These are phyloP conservation scores for Candolleomyces efflorescens DNA, from an alignment of 768 basidiomycete species.

Conservation along the genomic window DNA sequence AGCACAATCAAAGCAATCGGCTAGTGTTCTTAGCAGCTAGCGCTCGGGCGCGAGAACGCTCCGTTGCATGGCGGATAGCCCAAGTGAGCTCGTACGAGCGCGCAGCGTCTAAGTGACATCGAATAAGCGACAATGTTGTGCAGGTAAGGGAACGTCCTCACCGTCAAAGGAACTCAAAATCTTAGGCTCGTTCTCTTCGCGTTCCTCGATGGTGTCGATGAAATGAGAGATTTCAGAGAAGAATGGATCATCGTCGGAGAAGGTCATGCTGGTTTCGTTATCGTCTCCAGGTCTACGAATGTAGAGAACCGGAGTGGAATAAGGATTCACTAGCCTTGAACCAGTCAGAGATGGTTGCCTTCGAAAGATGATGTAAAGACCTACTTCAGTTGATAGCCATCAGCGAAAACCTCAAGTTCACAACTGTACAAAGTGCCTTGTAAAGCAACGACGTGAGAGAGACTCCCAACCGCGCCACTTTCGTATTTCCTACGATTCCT, in stretches of 20 bases:
- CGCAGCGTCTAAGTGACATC: conserved; percentile 58
- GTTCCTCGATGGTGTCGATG: conserved; percentile 86
- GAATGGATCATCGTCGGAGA: conserved; percentile 86
- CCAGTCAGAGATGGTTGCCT: background rate
- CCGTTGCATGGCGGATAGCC: conserved; percentile 83
- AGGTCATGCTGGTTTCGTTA: conserved; percentile 61
- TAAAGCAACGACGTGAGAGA: conserved; percentile 86
- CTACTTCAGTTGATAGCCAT: conserved; percentile 86
- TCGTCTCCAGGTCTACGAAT: conserved; percentile 84
- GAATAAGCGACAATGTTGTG: background rate
- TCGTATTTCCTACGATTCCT: conserved; percentile 76
- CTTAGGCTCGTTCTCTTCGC: conserved; percentile 75
- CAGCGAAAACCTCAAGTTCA: conserved; percentile 90
- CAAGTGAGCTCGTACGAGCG: conserved; percentile 90
- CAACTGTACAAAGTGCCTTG: conserved; percentile 94
- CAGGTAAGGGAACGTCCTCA: conserved; percentile 21
- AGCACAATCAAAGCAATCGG: background rate
- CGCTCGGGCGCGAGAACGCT: conserved; percentile 46
- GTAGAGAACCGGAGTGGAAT: conserved; percentile 85
- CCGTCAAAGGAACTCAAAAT: conserved; percentile 87
- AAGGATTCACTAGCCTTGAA: conserved; percentile 81
- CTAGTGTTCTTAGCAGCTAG: background rate
- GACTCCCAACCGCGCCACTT: conserved; percentile 88
- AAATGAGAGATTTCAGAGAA: conserved; percentile 91
- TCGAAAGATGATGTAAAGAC: conserved; percentile 11